Percentiles rank a stretch among this genome's conserved stretches.
phyloP scores from a whole-genome alignment of 2,329 filamentous ascomycete species.

The Sclerotinia trifoliorum region DNA sequence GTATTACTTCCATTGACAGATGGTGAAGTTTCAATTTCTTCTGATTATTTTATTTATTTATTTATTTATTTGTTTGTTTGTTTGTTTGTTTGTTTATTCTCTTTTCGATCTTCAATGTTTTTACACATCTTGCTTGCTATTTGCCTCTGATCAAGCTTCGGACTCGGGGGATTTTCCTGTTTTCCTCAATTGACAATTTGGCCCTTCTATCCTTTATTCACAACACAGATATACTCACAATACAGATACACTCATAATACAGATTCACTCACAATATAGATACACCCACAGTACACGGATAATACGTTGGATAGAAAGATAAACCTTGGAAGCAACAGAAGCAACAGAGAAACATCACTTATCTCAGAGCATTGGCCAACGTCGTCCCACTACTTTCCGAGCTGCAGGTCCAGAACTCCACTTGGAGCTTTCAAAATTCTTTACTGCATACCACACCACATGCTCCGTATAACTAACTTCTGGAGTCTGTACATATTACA shows the following conservation, averaged over 20 bases:
- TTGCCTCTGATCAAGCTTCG: not conserved
- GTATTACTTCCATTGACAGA: too few relatives aligned
- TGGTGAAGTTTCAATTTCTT: not conserved
- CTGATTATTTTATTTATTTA: not conserved
- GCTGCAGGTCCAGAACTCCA: constrained; percentile 12
- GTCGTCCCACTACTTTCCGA: not conserved
- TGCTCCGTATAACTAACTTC: too few relatives aligned
- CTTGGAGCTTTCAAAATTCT: not conserved
- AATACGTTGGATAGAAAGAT: not conserved
- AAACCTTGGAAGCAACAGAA: not conserved
- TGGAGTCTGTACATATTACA: not conserved
- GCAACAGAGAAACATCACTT: not conserved
- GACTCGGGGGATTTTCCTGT: not conserved
- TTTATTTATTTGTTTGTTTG: not conserved
- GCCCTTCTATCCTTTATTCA: not conserved
- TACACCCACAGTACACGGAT: not conserved
- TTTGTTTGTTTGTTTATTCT: too few relatives aligned
- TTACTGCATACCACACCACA: not conserved
- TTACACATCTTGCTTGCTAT: not conserved
- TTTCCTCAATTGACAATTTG: not conserved
- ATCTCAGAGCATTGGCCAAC: constrained; percentile 3
- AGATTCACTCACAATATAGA: not conserved
- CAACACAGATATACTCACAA: too few relatives aligned
- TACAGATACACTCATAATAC: too few relatives aligned
- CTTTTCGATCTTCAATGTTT: too few relatives aligned